Evolutionary conservation across 148 eudicot genomes (phyloP).

Genomic region (Pharnaceum exiguum): DNA sequence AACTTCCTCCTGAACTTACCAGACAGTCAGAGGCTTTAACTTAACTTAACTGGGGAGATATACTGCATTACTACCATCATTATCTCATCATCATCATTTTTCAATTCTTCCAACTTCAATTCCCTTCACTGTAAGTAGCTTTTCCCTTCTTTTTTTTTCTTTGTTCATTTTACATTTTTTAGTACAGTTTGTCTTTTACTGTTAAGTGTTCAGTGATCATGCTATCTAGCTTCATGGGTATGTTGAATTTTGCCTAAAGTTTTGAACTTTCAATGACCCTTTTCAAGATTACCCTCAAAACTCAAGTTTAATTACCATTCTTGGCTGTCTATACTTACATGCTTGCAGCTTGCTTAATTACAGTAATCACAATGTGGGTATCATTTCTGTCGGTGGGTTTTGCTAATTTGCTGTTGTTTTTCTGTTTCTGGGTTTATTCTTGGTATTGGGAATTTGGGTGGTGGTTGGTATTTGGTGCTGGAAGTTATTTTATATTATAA

Average conservation of each 20-base stretch:
- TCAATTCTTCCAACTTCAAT: background rate
- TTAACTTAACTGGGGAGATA: too few relatives aligned
- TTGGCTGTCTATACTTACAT: background rate
- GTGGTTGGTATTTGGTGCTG: background rate
- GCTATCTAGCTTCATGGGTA: too few relatives aligned
- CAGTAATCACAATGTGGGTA: too few relatives aligned
- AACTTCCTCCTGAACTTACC: background rate
- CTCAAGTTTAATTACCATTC: background rate
- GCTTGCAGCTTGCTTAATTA: background rate
- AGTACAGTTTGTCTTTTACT: too few relatives aligned
- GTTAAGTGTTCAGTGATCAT: too few relatives aligned
- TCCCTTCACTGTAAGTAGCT: constrained; percentile 2
- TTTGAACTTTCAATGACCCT: background rate
- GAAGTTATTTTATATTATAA: background rate
- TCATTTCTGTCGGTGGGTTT: too few relatives aligned
- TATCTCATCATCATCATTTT: background rate
- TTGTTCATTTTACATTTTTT: too few relatives aligned
- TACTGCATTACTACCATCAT: background rate
- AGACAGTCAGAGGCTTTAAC: background rate
- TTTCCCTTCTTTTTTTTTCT: background rate
- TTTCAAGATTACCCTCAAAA: too few relatives aligned
- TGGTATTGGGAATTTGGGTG: background rate
- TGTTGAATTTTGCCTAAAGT: background rate
- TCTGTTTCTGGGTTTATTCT: background rate
- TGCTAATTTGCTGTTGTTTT: constrained; percentile 3